phyloP scores from a whole-genome alignment of 164 flowering plant genomes.

The Chloranthus sessilifolius region DNA sequence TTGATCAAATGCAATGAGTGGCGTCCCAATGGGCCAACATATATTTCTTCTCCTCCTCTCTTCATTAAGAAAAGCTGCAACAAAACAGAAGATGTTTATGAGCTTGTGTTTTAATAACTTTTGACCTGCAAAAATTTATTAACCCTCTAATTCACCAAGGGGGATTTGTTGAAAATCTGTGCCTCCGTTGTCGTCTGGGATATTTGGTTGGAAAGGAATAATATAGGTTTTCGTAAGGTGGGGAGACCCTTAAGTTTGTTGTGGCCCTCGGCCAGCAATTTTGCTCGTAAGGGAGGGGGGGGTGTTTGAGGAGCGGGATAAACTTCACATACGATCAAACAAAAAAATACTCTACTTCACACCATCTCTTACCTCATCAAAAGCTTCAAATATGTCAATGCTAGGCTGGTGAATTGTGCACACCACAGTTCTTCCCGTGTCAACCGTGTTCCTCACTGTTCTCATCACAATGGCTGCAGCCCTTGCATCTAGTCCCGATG shows the following conservation, averaged over 20 bases:
- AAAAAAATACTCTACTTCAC: background rate
- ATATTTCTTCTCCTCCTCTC: constrained; percentile 39
- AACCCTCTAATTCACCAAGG: background rate
- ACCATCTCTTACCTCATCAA: constrained; percentile 38
- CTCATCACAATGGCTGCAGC: constrained; percentile 60
- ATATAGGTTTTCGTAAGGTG: too few species aligned
- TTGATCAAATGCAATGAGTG: constrained; percentile 30
- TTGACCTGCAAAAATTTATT: background rate
- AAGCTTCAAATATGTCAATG: constrained; percentile 49
- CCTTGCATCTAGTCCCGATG: constrained; percentile 58
- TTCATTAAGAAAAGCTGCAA: constrained; percentile 37
- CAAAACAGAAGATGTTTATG: background rate
- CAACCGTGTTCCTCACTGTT: constrained; percentile 49
- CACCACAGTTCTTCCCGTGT: constrained; percentile 51
- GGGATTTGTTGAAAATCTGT: background rate
- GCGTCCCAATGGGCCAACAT: constrained; percentile 40
- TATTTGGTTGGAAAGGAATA: background rate
- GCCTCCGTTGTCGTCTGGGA: background rate
- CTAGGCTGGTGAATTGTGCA: constrained; percentile 60
- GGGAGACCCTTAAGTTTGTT: too few species aligned
- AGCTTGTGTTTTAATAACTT: background rate
- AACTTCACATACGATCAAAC: background rate
- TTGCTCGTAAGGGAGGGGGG: background rate
- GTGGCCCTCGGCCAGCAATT: background rate
- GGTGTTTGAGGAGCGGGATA: background rate